Conservation (phyloP, 257 asterid genomes). For the Solanum stenotomum region DNA sequence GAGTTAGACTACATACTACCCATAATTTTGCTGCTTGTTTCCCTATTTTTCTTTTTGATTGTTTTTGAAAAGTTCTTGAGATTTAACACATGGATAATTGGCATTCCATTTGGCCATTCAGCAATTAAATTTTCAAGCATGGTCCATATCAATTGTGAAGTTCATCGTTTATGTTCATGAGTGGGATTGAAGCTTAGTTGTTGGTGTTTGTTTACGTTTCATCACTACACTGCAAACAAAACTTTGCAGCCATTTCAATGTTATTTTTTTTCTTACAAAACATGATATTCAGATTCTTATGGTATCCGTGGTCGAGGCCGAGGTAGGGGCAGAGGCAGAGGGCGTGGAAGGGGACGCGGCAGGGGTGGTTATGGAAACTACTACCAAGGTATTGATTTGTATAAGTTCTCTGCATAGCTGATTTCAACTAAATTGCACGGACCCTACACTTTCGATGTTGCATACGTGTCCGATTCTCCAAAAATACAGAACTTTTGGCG, state of each 20-base stretch:
- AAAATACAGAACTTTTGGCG: neutral
- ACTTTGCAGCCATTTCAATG: neutral
- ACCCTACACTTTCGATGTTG: neutral
- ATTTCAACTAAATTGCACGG: neutral
- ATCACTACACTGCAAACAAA: neutral
- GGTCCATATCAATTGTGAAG: neutral
- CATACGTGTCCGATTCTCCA: neutral
- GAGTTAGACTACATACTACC: neutral
- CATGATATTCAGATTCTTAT: constrained; percentile 12
- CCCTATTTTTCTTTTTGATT: neutral
- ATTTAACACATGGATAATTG: neutral
- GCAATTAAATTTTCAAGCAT: neutral
- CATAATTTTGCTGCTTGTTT: neutral
- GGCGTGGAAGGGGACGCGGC: constrained; percentile 22
- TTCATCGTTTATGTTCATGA: neutral
- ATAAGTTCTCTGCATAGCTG: neutral
- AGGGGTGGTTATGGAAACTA: constrained; percentile 28
- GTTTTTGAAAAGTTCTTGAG: neutral
- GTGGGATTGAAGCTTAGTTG: neutral
- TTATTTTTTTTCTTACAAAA: neutral
- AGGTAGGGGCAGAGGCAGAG: constrained; percentile 20
- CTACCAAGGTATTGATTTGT: constrained; percentile 28
- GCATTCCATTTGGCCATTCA: neutral
- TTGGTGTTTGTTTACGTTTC: neutral
- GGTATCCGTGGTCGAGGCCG: constrained; percentile 27